A percentile compares a stretch with the other conserved stretches of the same genome.
Conservation (phyloP, 139 green algal species). For the Chlorella ohadii region DNA sequence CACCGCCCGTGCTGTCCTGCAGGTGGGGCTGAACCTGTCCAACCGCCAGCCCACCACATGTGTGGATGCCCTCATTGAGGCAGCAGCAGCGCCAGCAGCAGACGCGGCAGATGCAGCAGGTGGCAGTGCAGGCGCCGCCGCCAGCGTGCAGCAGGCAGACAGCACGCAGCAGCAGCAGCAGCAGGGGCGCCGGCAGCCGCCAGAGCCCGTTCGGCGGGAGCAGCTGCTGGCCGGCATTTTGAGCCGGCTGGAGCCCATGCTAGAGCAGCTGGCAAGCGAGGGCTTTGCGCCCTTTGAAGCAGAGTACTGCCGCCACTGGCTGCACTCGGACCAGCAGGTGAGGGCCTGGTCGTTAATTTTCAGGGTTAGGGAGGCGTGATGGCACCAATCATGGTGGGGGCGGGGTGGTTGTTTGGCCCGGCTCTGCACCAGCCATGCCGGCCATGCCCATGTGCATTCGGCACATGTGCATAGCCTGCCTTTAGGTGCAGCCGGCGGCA, state of each 20-base stretch:
- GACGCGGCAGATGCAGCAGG: not conserved
- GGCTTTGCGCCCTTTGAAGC: constrained; percentile 76
- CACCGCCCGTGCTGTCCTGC: not conserved
- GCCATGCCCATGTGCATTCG: too few species aligned
- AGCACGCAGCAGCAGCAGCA: not conserved
- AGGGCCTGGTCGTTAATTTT: too few species aligned
- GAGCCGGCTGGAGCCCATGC: constrained; percentile 51
- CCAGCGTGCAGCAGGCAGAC: too few species aligned
- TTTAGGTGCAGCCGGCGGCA: too few species aligned
- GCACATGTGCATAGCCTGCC: too few species aligned
- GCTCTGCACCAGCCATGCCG: too few species aligned
- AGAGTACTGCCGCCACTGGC: constrained; percentile 79
- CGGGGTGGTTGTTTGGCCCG: too few species aligned
- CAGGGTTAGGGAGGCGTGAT: too few species aligned
- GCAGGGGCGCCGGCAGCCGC: not conserved
- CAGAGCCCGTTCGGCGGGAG: not conserved
- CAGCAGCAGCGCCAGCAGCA: constrained; percentile 1
- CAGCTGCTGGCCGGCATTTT: not conserved
- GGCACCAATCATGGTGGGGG: too few species aligned
- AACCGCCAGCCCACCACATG: constrained; percentile 94
- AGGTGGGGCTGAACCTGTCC: constrained; percentile 89
- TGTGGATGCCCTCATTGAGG: constrained; percentile 74
- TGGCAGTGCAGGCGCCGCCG: not conserved
- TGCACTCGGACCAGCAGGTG: constrained; percentile 83
- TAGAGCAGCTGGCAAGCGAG: constrained; percentile 62